These are phyloP conservation scores for Starmerella apicola DNA, from an alignment of 805 yeast genomes.

Conservation along the genomic window DNA sequence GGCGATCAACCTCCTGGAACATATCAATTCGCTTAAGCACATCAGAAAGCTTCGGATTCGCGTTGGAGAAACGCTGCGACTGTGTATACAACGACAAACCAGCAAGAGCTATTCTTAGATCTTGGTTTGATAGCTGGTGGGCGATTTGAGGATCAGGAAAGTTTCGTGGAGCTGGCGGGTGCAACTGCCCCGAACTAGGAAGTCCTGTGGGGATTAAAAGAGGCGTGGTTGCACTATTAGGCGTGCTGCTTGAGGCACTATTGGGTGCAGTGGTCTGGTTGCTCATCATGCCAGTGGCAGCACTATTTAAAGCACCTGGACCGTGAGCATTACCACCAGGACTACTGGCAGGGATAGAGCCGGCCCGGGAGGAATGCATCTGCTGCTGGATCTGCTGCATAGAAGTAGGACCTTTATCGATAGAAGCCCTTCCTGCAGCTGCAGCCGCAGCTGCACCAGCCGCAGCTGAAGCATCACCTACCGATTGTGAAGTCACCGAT, in stretches of 20 bases:
- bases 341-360: background rate
- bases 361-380: no score
- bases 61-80: conserved; percentile 8
- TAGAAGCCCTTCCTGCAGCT: background rate
- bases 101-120: conserved; percentile 8
- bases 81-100: conserved; percentile 17
- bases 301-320: background rate
- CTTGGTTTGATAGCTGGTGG: background rate
- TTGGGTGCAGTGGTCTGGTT: conserved; percentile 1
- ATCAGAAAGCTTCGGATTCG: conserved; percentile 1
- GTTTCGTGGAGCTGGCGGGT: no score
- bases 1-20: conserved; percentile 10
- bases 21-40: conserved; percentile 12
- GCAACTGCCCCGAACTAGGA: no score
- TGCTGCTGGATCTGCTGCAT: background rate
- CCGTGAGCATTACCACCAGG: background rate
- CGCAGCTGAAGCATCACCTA: no score
- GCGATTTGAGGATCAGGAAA: conserved; percentile 1
- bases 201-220: no score
- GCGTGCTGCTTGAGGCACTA: background rate
- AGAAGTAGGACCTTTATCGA: background rate
- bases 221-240: no score
- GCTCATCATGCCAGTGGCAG: no score
- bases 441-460: background rate
- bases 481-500: no score